Conservation (phyloP, 2,329 filamentous ascomycete species). For the Pestalotiopsis sp. region DNA sequence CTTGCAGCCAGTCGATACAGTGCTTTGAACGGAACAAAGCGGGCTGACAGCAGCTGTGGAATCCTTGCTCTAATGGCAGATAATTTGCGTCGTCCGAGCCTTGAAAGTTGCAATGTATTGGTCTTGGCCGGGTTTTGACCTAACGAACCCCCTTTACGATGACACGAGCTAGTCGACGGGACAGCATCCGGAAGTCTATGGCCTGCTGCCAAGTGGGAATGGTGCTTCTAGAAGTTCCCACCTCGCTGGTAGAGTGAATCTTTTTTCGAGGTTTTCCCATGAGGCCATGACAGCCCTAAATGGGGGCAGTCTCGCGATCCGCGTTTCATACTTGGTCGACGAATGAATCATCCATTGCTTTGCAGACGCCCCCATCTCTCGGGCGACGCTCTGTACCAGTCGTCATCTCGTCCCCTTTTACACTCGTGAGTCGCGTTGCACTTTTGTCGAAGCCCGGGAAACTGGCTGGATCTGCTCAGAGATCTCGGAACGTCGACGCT, state of each 20-base stretch:
- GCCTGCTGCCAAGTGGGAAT: conserved; percentile 5
- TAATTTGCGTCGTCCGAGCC: background rate
- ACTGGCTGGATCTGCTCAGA: background rate
- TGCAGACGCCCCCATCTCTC: background rate
- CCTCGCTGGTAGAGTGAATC: background rate
- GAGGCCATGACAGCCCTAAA: conserved; percentile 12
- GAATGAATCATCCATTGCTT: background rate
- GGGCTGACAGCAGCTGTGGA: background rate
- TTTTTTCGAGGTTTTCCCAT: background rate
- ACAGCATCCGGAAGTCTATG: background rate
- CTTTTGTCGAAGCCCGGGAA: background rate
- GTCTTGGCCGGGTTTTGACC: background rate
- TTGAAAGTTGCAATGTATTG: background rate
- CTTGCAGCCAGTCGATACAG: background rate
- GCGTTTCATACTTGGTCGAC: conserved; percentile 1
- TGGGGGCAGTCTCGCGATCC: background rate
- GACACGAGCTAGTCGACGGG: conserved; percentile 12
- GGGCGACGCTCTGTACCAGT: background rate
- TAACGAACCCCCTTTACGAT: background rate
- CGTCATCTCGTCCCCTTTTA: background rate
- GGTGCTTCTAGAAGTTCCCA: conserved; percentile 14
- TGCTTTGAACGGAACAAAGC: background rate
- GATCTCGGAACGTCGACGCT: background rate
- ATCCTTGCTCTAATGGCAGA: background rate
- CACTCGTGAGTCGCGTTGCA: background rate